A percentile compares a stretch with the other conserved stretches of the same genome.
Conservation (phyloP, 179 eudicot genomes). For the Heliamphora pulchella region DNA sequence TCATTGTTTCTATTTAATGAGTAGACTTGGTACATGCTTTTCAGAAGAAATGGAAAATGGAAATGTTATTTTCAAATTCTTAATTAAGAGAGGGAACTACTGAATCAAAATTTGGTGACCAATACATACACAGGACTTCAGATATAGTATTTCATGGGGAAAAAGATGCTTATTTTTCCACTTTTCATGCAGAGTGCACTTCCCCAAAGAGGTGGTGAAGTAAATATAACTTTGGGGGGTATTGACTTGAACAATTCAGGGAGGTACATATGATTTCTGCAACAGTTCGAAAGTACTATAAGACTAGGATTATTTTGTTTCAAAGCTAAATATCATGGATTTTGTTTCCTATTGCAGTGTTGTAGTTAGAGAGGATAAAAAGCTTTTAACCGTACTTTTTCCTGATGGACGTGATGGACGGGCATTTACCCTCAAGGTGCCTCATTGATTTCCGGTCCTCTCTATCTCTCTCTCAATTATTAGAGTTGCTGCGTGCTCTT, state of each 20-base stretch:
- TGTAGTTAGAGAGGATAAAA: constrained; percentile 96
- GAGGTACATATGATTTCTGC: constrained; percentile 41
- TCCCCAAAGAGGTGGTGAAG: constrained; percentile 93
- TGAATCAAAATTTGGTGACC: too few species aligned
- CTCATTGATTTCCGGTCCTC: constrained; percentile 6
- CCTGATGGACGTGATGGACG: constrained; percentile 99
- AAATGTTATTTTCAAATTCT: too few species aligned
- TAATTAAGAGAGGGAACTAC: too few species aligned
- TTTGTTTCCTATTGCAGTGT: constrained; percentile 52
- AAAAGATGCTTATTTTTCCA: constrained; percentile 10
- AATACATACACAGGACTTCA: not conserved
- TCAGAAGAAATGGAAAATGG: too few species aligned
- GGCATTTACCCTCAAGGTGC: constrained; percentile 96
- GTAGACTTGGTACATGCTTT: too few species aligned
- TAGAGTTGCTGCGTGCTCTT: not conserved
- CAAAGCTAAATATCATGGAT: not conserved
- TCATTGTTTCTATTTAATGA: too few species aligned
- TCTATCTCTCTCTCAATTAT: not conserved
- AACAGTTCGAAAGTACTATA: not conserved
- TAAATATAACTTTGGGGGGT: constrained; percentile 92
- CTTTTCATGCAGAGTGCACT: constrained; percentile 62
- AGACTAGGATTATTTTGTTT: not conserved
- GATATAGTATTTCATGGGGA: not conserved
- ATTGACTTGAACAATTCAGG: constrained; percentile 99
- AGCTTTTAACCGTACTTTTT: constrained; percentile 81